phyloP scores from a whole-genome alignment of 768 basidiomycete genomes.

The Boletus eberwhitei region DNA sequence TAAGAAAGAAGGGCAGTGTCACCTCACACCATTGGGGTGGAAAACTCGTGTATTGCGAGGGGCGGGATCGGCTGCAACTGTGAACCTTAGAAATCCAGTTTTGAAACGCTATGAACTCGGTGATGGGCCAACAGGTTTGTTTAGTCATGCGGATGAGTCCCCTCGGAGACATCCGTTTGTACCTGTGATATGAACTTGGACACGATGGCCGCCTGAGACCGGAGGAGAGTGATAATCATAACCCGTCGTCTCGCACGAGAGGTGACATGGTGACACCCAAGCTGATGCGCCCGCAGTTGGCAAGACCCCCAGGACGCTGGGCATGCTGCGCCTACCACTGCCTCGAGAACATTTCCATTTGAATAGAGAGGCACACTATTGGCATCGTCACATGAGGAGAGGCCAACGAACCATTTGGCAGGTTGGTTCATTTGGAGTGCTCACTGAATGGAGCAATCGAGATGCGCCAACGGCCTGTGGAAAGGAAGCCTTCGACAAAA shows the following conservation, averaged over 20 bases:
- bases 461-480: background rate
- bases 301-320: background rate
- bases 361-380: background rate
- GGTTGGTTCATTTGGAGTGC: background rate
- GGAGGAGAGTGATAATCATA: background rate
- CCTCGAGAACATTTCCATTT: background rate
- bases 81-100: background rate
- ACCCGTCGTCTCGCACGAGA: background rate
- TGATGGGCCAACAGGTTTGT: background rate
- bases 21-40: no score
- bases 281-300: background rate
- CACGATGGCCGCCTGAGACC: background rate
- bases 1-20: no score
- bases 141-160: background rate
- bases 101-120: background rate
- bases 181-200: background rate
- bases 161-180: background rate
- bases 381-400: background rate
- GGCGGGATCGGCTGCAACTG: background rate
- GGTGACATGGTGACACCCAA: no score
- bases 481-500: background rate
- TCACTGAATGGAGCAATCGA: background rate
- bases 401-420: background rate
- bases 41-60: no score
- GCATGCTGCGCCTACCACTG: constrained; percentile 1